Evolutionary conservation across 129 eudicot species (phyloP).

Genomic region (Flaveria trinervia): DNA sequence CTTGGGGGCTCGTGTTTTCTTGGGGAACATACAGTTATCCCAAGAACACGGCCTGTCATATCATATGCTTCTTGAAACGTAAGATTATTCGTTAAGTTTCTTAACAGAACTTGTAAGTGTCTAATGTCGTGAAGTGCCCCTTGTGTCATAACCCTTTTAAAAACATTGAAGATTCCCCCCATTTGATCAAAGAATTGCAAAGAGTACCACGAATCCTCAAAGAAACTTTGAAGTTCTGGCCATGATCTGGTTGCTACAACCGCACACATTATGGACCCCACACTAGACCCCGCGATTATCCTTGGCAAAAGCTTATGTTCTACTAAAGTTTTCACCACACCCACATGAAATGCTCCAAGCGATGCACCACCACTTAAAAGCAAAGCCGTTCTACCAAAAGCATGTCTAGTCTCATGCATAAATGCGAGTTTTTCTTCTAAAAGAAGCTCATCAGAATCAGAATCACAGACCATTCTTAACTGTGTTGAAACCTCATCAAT

Average conservation of each 20-base stretch:
- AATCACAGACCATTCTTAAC: slow-evolving; percentile 87
- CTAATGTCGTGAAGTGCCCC: slow-evolving; percentile 93
- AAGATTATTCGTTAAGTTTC: slow-evolving; percentile 80
- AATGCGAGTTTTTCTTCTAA: slow-evolving; percentile 95
- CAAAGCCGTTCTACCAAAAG: slow-evolving; percentile 94
- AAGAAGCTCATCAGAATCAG: slow-evolving; percentile 85
- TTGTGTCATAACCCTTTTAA: slow-evolving; percentile 75
- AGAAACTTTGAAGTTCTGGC: slow-evolving; percentile 98
- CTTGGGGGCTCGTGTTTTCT: slow-evolving; percentile 96
- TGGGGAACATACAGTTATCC: slow-evolving; percentile 94
- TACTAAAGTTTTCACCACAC: slow-evolving; percentile 91
- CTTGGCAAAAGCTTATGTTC: slow-evolving; percentile 95
- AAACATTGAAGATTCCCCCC: slow-evolving; percentile 78
- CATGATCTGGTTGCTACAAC: slow-evolving; percentile 83
- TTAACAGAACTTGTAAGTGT: slow-evolving; percentile 71
- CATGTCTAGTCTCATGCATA: slow-evolving; percentile 98
- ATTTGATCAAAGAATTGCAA: slow-evolving; percentile 87
- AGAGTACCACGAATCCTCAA: slow-evolving; percentile 90
- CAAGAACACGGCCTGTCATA: slow-evolving; percentile 91
- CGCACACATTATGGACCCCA: slow-evolving; percentile 89
- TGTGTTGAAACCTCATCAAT: slow-evolving; percentile 90
- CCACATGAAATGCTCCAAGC: slow-evolving; percentile 93
- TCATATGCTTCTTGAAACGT: slow-evolving; percentile 98
- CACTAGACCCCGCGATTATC: slow-evolving; percentile 93
- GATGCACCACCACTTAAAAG: slow-evolving; percentile 99